Percentiles rank a stretch among this genome's conserved stretches.
Conservation (phyloP, 768 basidiomycete genomes). For the Agaricus blazei region DNA sequence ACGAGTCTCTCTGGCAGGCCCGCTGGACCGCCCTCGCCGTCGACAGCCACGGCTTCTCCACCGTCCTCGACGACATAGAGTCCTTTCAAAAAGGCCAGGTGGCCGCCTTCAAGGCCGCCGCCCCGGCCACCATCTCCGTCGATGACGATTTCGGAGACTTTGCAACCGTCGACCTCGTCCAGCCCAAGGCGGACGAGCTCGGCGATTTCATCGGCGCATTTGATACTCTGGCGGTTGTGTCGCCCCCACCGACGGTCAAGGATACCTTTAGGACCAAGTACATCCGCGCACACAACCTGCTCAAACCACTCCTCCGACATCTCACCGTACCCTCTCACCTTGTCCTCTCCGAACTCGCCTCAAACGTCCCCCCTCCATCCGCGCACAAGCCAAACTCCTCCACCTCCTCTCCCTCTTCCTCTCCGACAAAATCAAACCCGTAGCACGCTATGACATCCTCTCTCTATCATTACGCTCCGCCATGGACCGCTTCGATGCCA, state of each 20-base stretch:
- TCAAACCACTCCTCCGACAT: constrained; percentile 54
- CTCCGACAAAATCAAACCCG: constrained; percentile 63
- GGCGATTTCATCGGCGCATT: constrained; percentile 28
- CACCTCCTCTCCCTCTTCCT: constrained; percentile 73
- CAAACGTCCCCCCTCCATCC: constrained; percentile 39
- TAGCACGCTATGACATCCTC: constrained; percentile 60
- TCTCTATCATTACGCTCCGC: constrained; percentile 66
- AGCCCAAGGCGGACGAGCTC: constrained; percentile 34
- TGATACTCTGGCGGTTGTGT: constrained; percentile 9
- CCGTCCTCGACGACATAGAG: constrained; percentile 60
- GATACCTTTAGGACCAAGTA: constrained; percentile 51
- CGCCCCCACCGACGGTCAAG: constrained; percentile 20
- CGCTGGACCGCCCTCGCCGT: constrained; percentile 63
- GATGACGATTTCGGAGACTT: constrained; percentile 94
- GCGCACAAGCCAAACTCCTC: constrained; percentile 61
- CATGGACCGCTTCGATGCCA: constrained; percentile 85
- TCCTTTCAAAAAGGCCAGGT: constrained; percentile 33
- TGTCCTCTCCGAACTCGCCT: constrained; percentile 54
- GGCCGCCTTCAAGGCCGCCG: constrained; percentile 32
- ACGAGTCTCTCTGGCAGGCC: constrained; percentile 75
- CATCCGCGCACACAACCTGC: constrained; percentile 57
- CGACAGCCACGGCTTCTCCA: constrained; percentile 34
- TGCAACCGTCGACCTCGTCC: constrained; percentile 39
- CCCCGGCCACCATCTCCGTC: constrained; percentile 58
- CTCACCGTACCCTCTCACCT: constrained; percentile 62